phyloP scores from a whole-genome alignment of 2,329 filamentous ascomycete species.

The Alternaria consortialis region DNA sequence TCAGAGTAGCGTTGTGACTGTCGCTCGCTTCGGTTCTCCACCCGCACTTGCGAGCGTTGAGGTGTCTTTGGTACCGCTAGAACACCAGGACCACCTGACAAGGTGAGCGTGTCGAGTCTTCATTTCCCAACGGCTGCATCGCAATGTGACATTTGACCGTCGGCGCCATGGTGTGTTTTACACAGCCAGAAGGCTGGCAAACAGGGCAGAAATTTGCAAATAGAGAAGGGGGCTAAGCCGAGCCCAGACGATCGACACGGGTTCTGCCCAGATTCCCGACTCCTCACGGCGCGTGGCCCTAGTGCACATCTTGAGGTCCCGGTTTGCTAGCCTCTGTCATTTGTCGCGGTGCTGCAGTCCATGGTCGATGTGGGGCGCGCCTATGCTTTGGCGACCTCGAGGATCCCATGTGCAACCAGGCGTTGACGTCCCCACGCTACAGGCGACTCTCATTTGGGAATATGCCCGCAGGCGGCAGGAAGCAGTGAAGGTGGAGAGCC shows the following conservation, averaged over 20 bases:
- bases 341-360: conserved; percentile 1
- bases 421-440: conserved; percentile 22
- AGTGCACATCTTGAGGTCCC: conserved; percentile 8
- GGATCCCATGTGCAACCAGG: conserved; percentile 30
- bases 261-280: conserved; percentile 34
- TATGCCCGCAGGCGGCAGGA: conserved; percentile 10
- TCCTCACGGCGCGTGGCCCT: conserved; percentile 13
- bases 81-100: not conserved
- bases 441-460: conserved; percentile 13
- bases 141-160: conserved; percentile 14
- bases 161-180: conserved; percentile 5
- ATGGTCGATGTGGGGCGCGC: conserved; percentile 12
- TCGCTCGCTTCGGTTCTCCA: conserved; percentile 7
- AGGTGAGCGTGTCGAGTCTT: conserved; percentile 13
- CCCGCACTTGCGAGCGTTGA: conserved; percentile 10
- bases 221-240: conserved; percentile 13
- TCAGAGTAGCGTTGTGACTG: not conserved
- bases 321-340: conserved; percentile 1
- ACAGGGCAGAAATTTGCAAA: conserved; percentile 22
- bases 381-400: conserved; percentile 28
- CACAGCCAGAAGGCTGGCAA: not conserved
- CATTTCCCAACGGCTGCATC: conserved; percentile 11
- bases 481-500: conserved; percentile 10
- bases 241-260: conserved; percentile 29
- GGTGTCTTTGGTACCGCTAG: not conserved